Conservation (phyloP, 2,329 filamentous ascomycete genomes). For the Hypoxylon sp. region DNA sequence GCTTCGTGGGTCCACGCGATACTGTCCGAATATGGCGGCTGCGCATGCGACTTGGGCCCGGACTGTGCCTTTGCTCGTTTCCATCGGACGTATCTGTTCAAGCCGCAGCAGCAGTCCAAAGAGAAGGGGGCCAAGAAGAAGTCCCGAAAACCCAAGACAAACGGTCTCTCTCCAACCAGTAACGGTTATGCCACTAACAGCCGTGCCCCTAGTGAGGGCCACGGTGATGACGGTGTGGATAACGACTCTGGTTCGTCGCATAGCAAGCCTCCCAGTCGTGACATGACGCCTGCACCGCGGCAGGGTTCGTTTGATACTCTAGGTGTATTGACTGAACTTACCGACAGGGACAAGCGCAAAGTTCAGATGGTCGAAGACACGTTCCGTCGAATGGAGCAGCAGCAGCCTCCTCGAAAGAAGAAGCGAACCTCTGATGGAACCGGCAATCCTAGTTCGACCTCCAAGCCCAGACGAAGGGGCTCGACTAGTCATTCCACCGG, state of each 20-base stretch:
- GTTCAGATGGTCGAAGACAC: conserved; percentile 71
- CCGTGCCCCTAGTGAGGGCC: conserved; percentile 69
- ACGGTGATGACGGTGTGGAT: conserved; percentile 62
- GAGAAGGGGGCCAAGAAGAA: conserved; percentile 53
- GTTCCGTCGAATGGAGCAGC: conserved; percentile 68
- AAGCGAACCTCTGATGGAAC: conserved; percentile 67
- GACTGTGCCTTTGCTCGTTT: conserved; percentile 72
- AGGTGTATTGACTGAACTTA: conserved; percentile 68
- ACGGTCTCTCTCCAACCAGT: conserved; percentile 67
- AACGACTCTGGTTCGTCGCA: conserved; percentile 64
- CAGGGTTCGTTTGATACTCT: conserved; percentile 68
- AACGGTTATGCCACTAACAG: conserved; percentile 69
- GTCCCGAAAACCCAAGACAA: conserved; percentile 61
- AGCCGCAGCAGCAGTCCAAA: conserved; percentile 54
- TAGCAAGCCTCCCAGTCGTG: conserved; percentile 72
- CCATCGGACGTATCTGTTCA: conserved; percentile 63
- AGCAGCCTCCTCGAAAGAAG: conserved; percentile 66
- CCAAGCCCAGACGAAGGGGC: conserved; percentile 50
- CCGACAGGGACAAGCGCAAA: conserved; percentile 72
- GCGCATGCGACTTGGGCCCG: conserved; percentile 72
- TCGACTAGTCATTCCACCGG: conserved; percentile 29
- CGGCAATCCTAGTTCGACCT: conserved; percentile 40
- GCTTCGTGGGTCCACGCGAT: conserved; percentile 72
- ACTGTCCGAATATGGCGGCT: conserved; percentile 80
- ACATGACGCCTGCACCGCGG: conserved; percentile 65